Base-by-base conservation (phyloP, 768 basidiomycete species). In the Rhodotorula graminis region DNA sequence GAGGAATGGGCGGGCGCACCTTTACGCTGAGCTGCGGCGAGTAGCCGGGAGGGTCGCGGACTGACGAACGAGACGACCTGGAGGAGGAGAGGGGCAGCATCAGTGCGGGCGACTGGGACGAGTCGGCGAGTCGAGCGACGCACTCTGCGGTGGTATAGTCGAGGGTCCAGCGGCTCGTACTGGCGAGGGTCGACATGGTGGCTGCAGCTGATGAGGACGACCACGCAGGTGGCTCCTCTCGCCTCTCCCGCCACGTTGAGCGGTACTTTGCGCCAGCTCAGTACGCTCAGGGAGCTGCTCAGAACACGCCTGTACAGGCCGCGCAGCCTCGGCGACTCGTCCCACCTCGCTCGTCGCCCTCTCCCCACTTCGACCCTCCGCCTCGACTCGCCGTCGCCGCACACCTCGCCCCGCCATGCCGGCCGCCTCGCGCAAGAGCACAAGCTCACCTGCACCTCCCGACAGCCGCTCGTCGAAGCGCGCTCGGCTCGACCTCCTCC, bases 21-120 rank as follows among this genome's bases (percentile, higher is more conserved):
- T 66, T 73, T 8, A 44, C 15, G 37, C n/a, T 42, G 12, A 62
- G 56, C 2, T 65, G 53, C 15, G 60, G 62, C 0, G n/a, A 11
- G 62, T 60, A 74, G n/a, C 73, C 69, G 14, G 73, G 73, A 16
- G 73, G 73, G n/a, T 66, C 61, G 25, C 31, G 49, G 33, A 74
- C 62, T 31, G 59, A 21, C 46, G 46, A 40, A 0, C 29, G 49
- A 40, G 42, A 21, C 21, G 65, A 23, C 25, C 57, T 64, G 57
- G 7, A 25, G 16, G 29, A 15, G n/a, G 53, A 33, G n/a, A 6
- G 31, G n/a, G 15, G 8, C 10, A n/a, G 59, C 31, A 27, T 65
- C 56, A 65, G 63, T 52, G 25, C 3, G 52, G 18, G 37, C 0
- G 21, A 16, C 2, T 4, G 40, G 15, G 16, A 15, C 27, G 37